Conservation (phyloP, 148 eudicot genomes). For the Limonium bicolor region DNA sequence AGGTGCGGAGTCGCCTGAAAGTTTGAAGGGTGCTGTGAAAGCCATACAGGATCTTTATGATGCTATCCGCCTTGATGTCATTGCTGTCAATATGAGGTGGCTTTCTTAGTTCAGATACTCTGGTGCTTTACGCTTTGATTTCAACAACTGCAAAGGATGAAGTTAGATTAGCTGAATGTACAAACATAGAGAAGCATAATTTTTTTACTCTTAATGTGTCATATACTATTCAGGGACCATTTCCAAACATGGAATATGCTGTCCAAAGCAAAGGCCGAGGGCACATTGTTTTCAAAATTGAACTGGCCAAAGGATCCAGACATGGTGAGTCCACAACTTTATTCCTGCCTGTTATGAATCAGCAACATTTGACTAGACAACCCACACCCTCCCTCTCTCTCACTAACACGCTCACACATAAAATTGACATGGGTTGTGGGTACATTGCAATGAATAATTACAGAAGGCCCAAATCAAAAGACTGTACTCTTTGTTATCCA, state of each 20-base stretch:
- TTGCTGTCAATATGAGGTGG: conserved; percentile 73
- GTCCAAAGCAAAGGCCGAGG: conserved; percentile 69
- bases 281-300: conserved; percentile 64
- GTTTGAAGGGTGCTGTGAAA: conserved; percentile 77
- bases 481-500: conserved; percentile 64
- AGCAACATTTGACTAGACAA: background rate
- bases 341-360: background rate
- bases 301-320: conserved; percentile 83
- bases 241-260: conserved; percentile 59
- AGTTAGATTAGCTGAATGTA: background rate
- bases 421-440: background rate
- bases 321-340: conserved; percentile 31
- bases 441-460: conserved; percentile 5
- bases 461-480: conserved; percentile 73
- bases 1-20: conserved; percentile 56
- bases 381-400: too few relatives aligned
- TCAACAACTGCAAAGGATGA: too few relatives aligned
- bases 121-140: background rate
- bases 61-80: conserved; percentile 61
- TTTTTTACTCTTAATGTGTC: background rate
- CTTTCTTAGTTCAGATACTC: background rate
- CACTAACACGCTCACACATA: too few relatives aligned
- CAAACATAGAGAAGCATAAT: background rate
- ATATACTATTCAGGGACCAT: conserved; percentile 29
- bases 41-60: conserved; percentile 95